Base-by-base conservation (phyloP, 148 eudicot genomes). In the Silene conica region DNA sequence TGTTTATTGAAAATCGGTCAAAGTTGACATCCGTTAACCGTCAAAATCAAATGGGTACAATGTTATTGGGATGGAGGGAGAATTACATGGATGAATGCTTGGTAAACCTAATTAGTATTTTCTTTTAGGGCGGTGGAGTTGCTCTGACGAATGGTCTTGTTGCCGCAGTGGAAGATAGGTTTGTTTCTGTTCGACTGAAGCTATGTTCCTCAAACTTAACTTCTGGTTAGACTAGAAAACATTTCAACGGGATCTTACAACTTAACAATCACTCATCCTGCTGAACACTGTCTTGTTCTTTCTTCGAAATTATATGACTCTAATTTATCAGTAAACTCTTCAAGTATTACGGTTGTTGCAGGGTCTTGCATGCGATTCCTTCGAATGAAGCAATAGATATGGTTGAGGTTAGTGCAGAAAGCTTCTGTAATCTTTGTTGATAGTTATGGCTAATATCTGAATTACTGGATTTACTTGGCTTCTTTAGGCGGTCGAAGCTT, bases 121-220 rank as follows among this genome's bases (percentile, higher is more conserved):
- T 83, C 60, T 70, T 82, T 65, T 85, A 90, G 96, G 86, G 84
- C 56, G 99, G 99, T 74, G 99, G 99, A 65, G 96, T 83, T 43
- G 89, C 97, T 79, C 79, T 85, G 70, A 95, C 96, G 22, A 81
- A 57, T 69, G 97, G 99, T 79, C 92, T 95, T 77, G 79, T 90
- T 79, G 82, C 92, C 66, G 99, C 93, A 28, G 90, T 89, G 70
- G 99, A 95, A 83, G 99, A 95, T 76, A 92, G 99, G 99, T 95
- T 78, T 63, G 8, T 50, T 54, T 56, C 65, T 58, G 68, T 12
- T 57, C n/a, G 66, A 22, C 19, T 65, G 57, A 2, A 31, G 59
- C 68, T 71, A 20, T 59, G 13, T 57, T 75, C 45, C 58, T 74
- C 31, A 7, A 19, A 58, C n/a, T 41, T 38, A 13, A 12, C 31